Evolutionary conservation across 192 early-diverging fungal species (phyloP), one percentile per base, ranked within the genome.

Genomic region (Coemansia sp.): DNA sequence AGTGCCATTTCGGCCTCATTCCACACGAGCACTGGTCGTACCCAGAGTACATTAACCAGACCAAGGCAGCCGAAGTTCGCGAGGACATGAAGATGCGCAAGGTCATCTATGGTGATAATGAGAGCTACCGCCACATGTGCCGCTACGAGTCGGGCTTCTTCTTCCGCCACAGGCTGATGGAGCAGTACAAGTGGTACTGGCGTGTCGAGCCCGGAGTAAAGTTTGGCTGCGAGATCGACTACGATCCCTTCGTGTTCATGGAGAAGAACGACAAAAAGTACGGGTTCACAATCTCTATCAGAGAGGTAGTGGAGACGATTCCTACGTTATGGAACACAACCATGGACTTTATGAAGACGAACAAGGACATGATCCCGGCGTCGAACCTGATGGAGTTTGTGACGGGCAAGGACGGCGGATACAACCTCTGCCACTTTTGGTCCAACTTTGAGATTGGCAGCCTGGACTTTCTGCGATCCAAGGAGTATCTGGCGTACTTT

Each of bases 371-470:
- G 16, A 26, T 84, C 11, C 59, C 69, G 10, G 28, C 52, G 47
- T 20, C 61, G 13, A 79, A 73, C 61, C 39, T 72, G 35, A 52
- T 68, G 21, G 47, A 64, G 39, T 84, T 70, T 68, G 65, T 84
- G 23, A 47, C 61, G 25, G 56, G 60, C 41, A 66, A 73, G 34
- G 57, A 62, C 43, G 80, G 76, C 48, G 52, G 37, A 23, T 90
- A 90, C 67, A 88, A 88, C 56, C 67, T 77, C 10, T 93, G 88
- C 69, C 89, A 92, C 61, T 91, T 88, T 47, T 93, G 93, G 93
- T 88, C 87, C 47, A 95, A 95, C 63, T 95, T 95, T 85, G 94
- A 95, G 73, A 94, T 95, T 58, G 91, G 76, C 31, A 76, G 86
- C 59, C 64, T 94, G 53, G 82, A 86, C 26, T 88, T 94, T 59